Base-by-base conservation (phyloP, 176 grass and related monocot genomes). In the Carex kokanica region DNA sequence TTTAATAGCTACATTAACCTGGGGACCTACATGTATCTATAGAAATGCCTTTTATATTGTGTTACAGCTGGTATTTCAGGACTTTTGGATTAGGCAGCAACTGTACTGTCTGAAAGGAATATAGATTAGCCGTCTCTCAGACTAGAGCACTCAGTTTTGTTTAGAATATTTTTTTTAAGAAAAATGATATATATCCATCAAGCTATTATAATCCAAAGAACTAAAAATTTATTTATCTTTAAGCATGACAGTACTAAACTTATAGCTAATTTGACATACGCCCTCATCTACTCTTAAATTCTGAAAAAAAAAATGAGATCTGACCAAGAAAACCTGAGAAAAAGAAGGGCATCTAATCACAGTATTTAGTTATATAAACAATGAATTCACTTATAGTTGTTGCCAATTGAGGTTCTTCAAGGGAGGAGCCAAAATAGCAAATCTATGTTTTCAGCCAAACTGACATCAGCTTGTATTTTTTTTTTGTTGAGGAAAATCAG, bases 51-150 rank as follows among this genome's bases (percentile, higher is more conserved):
- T 74, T 6, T 52, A 74, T 51, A 2, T 74, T 29, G 45, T 74
- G 12, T 21, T 29, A 74, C 71, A 53, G 70, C 70, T 74, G 70
- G 20, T 74, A 68, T 68, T 68, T 34, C 56, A 68, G 64, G 16
- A 36, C 15, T 18, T 18, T 68, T 68, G 32, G 5, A 25, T 25
- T 74, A 52, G 52, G 71, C 71, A 74, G 45, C 45, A 74, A 29
- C 43, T 74, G 21, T 5, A 45, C 14, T 3, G 5, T 74, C 71
- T 53, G 71, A 74, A 74, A 74, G 6, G 71, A 53, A 74, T 51
- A 25, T 74, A 24, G 9, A 24, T 24, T 21, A 73, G 69, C 69
- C n/a, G 3, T 47, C 69, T 58, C 55, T 58, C 55, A 58, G 15
- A 58, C 6, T 74, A 74, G n/a, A 51, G 24, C 8, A 25, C 1